Percentiles rank a stretch among this genome's conserved stretches.
Conservation (phyloP, 2,329 filamentous ascomycete species). For the Chrysoporthe deuterocubensis region DNA sequence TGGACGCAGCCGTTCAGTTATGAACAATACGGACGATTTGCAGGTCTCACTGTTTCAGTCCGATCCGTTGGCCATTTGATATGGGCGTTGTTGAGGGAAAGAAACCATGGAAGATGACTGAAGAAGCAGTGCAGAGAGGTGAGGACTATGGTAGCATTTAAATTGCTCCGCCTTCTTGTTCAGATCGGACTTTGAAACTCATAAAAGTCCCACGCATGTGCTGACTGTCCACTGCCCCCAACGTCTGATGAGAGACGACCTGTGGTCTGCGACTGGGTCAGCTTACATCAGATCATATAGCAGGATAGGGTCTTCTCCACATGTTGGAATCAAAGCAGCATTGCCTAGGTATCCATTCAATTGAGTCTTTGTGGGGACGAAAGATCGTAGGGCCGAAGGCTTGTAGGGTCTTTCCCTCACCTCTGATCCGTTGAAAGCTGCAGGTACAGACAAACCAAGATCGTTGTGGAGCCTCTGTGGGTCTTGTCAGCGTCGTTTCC, state of each 20-base stretch:
- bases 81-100: not conserved
- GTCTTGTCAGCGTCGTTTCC: not conserved
- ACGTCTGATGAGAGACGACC: not conserved
- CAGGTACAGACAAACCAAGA: not conserved
- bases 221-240: not conserved
- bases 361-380: not conserved
- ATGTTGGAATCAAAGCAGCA: not conserved
- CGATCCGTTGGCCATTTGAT: not conserved
- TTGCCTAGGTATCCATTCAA: not conserved
- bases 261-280: not conserved
- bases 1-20: not conserved
- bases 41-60: not conserved
- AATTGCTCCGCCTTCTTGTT: not conserved
- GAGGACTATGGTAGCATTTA: not conserved
- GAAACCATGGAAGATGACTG: not conserved
- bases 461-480: not conserved
- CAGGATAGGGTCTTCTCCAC: not conserved
- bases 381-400: not conserved
- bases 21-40: not conserved
- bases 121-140: not conserved
- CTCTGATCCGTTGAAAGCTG: not conserved
- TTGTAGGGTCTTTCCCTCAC: too few relatives aligned
- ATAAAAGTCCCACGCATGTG: not conserved
- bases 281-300: constrained; percentile 3
- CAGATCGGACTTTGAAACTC: not conserved